phyloP scores from a whole-genome alignment of 345 rosid species.

The Rhodamnia argentea region DNA sequence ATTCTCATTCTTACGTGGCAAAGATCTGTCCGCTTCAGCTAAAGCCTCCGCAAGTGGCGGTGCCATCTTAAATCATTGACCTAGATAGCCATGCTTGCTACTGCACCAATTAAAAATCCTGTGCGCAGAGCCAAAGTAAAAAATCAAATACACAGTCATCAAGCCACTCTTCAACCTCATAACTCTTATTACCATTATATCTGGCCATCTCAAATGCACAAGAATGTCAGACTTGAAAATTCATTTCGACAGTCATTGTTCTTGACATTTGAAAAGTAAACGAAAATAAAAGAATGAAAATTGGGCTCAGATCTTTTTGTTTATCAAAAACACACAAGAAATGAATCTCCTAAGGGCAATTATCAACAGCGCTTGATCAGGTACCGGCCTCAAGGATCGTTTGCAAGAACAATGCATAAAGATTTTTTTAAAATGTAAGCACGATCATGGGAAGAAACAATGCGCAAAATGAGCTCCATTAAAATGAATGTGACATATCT shows the following conservation, averaged over 20 bases:
- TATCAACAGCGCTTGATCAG: not conserved
- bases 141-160: not conserved
- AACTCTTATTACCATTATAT: not conserved
- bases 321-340: not conserved
- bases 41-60: constrained; percentile 40
- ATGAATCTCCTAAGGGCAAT: not conserved
- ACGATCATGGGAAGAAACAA: not conserved
- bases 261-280: not conserved
- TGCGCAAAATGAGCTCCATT: not conserved
- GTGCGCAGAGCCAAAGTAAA: not conserved
- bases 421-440: not conserved
- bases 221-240: not conserved
- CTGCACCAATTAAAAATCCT: not conserved
- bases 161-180: not conserved
- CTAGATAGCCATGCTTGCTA: constrained; percentile 63
- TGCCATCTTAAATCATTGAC: constrained; percentile 62
- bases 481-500: not conserved
- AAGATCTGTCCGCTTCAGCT: constrained; percentile 18
- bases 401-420: not conserved
- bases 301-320: not conserved
- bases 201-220: not conserved
- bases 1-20: constrained; percentile 25
- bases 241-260: not conserved
- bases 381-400: not conserved
- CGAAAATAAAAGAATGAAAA: not conserved